phyloP scores from a whole-genome alignment of 2,329 filamentous ascomycete species.

The Nemania serpens region DNA sequence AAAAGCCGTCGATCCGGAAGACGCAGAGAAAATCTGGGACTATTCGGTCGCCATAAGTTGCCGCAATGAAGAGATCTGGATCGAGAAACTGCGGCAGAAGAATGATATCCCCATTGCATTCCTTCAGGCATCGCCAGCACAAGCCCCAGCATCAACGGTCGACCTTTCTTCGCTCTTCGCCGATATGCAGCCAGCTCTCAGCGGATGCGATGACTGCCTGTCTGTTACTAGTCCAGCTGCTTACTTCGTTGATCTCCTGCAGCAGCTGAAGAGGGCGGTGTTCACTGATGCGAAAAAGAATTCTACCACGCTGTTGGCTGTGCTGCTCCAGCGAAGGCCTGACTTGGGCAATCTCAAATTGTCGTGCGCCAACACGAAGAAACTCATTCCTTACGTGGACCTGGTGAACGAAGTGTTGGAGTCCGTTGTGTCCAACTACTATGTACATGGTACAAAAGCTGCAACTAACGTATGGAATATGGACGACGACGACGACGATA shows the following conservation, averaged over 20 bases:
- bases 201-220: background rate
- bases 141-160: too few relatives aligned
- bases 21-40: background rate
- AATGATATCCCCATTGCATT: too few relatives aligned
- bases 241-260: background rate
- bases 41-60: too few relatives aligned
- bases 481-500: too few relatives aligned
- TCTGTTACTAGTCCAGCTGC: background rate
- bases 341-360: background rate
- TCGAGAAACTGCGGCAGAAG: too few relatives aligned
- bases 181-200: background rate
- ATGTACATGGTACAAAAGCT: too few relatives aligned
- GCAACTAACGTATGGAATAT: too few relatives aligned
- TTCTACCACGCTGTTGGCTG: background rate
- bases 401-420: background rate
- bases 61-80: too few relatives aligned
- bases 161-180: background rate
- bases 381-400: background rate
- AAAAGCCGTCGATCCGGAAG: background rate
- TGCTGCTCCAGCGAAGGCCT: background rate
- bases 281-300: background rate
- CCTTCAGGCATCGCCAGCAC: too few relatives aligned
- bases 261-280: background rate
- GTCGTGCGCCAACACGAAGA: background rate
- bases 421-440: too few relatives aligned